Evolutionary conservation across 768 basidiomycete genomes (phyloP).

Genomic region (Pulveroboletus sp.): DNA sequence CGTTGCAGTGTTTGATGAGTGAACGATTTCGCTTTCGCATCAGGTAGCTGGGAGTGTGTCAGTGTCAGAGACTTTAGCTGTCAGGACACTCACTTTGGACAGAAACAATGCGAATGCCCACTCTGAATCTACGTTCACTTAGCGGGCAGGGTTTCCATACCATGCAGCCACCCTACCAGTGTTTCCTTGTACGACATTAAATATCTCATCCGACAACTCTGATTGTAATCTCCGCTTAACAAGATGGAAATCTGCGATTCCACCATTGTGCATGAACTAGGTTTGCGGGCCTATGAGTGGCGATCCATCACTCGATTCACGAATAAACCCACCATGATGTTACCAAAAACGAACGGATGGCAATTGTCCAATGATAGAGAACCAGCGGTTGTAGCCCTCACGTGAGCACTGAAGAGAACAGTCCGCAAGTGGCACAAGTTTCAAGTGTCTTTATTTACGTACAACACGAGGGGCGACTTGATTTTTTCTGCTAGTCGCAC

Average conservation of each 20-base stretch:
- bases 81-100: constrained; percentile 54
- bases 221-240: constrained; percentile 83
- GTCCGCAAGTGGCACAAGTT: background rate
- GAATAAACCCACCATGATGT: constrained; percentile 69
- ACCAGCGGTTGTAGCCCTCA: constrained; percentile 90
- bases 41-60: constrained; percentile 56
- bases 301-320: background rate
- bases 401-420: constrained; percentile 63
- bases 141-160: background rate
- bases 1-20: constrained; percentile 66
- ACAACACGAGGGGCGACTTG: constrained; percentile 95
- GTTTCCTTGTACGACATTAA: constrained; percentile 86
- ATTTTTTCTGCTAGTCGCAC: constrained; percentile 95
- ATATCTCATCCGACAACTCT: constrained; percentile 77
- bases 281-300: background rate
- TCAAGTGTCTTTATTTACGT: constrained; percentile 26
- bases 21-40: constrained; percentile 75
- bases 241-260: constrained; percentile 77
- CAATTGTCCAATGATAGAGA: constrained; percentile 91
- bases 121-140: constrained; percentile 70
- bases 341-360: constrained; percentile 91
- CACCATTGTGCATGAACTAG: constrained; percentile 97
- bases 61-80: constrained; percentile 2
- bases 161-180: constrained; percentile 55
- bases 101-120: constrained; percentile 95